phyloP scores from a whole-genome alignment of 2,329 filamentous ascomycete species.

The Seiridium unicorne region DNA sequence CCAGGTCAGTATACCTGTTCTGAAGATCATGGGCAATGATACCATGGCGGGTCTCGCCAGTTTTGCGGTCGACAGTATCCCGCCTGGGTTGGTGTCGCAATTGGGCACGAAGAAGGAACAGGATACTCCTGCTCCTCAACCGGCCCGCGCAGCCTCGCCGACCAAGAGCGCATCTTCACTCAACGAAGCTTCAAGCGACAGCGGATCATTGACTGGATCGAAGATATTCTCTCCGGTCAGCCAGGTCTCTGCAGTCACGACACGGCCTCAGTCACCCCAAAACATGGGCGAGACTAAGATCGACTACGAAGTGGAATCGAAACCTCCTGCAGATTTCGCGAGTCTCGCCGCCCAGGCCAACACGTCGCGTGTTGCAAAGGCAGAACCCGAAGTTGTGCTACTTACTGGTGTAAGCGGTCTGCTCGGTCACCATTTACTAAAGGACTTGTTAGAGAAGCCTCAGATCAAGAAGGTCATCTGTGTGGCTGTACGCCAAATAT shows the following conservation, averaged over 20 bases:
- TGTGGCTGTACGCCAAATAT: background rate
- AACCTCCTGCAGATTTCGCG: background rate
- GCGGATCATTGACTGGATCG: no score
- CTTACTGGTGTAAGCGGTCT: background rate
- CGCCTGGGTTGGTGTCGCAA: background rate
- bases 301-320: no score
- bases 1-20: constrained; percentile 17
- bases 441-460: background rate
- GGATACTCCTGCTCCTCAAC: no score
- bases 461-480: background rate
- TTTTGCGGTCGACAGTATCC: constrained; percentile 18
- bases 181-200: no score
- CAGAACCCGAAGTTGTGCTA: background rate
- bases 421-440: background rate
- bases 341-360: no score
- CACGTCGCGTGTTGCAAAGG: background rate
- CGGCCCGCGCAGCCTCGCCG: no score
- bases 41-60: constrained; percentile 34
- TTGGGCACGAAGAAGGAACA: background rate
- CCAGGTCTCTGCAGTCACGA: no score
- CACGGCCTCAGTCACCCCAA: no score
- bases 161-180: no score
- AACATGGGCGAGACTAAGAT: no score
- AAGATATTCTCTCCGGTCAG: no score
- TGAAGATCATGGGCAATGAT: constrained; percentile 13